Percentiles rank a stretch among this genome's conserved stretches.
Evolutionary conservation across 495 filamentous ascomycete genomes (phyloP).

Genomic region (Annulohypoxylon nitens): DNA sequence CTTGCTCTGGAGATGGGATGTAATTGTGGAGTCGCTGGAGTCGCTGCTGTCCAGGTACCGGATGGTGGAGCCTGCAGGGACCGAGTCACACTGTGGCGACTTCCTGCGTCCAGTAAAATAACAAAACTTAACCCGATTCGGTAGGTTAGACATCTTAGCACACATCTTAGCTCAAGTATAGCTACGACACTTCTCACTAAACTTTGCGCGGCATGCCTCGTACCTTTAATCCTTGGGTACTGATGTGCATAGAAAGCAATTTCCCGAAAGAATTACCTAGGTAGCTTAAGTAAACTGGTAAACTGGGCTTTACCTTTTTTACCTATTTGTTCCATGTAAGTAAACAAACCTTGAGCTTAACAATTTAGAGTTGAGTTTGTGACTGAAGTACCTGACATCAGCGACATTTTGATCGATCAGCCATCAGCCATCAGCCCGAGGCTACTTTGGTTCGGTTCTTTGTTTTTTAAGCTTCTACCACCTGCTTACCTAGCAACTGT

Average conservation of each 20-base stretch:
- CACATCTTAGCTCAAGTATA: conserved; percentile 20
- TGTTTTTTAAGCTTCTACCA: no score
- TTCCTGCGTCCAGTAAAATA: conserved; percentile 10
- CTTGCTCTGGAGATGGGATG: conserved; percentile 44
- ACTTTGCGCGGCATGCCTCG: conserved; percentile 34
- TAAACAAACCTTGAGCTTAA: conserved; percentile 33
- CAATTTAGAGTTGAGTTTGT: conserved; percentile 7
- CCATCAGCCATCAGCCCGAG: no score
- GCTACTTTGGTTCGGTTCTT: no score
- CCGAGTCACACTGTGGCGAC: conserved; percentile 43
- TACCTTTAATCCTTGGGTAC: conserved; percentile 38
- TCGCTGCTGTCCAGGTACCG: conserved; percentile 46
- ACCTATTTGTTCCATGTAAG: conserved; percentile 14
- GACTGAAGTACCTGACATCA: conserved; percentile 1
- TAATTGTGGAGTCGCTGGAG: conserved; percentile 24
- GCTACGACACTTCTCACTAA: conserved; percentile 27
- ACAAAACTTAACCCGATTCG: conserved; percentile 17
- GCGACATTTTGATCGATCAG: no score
- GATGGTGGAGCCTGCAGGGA: conserved; percentile 45
- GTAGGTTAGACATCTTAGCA: conserved; percentile 6
- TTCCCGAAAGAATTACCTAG: conserved; percentile 33
- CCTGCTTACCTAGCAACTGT: no score
- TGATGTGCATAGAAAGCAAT: conserved; percentile 47
- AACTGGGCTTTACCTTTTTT: conserved; percentile 8
- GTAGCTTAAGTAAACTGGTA: conserved; percentile 25